Conservation (phyloP, 495 filamentous ascomycete genomes). For the Cercophora samala region DNA sequence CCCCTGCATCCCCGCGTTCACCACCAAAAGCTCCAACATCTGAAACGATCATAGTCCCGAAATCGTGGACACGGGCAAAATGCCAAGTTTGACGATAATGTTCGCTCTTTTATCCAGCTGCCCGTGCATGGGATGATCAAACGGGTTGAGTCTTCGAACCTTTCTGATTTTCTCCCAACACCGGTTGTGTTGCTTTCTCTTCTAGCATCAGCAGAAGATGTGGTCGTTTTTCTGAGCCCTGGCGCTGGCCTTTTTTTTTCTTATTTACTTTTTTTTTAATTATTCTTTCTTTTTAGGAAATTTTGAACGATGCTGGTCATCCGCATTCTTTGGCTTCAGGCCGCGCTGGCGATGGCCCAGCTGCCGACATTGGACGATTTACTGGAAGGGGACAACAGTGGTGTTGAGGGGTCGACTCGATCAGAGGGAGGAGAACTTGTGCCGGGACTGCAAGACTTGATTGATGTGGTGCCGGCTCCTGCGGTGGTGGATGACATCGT, state of each 20-base stretch:
- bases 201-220: not conserved
- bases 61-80: not conserved
- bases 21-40: not conserved
- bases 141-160: not conserved
- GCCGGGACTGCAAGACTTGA: constrained; percentile 1
- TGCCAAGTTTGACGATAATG: not conserved
- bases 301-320: constrained; percentile 33
- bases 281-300: constrained; percentile 11
- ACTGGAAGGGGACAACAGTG: constrained; percentile 13
- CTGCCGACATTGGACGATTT: constrained; percentile 16
- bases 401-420: not conserved
- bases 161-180: not conserved
- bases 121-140: not conserved
- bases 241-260: constrained; percentile 14
- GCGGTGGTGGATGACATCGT: not conserved
- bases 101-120: not conserved
- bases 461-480: not conserved
- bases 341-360: constrained; percentile 28
- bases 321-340: constrained; percentile 30
- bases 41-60: not conserved
- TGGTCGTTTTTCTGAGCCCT: not conserved
- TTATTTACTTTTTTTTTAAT: constrained; percentile 10
- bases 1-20: not conserved
- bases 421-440: not conserved
- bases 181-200: not conserved